Conservation (phyloP, 1,284 basidiomycete species). For the Pseudozyma pruni region DNA sequence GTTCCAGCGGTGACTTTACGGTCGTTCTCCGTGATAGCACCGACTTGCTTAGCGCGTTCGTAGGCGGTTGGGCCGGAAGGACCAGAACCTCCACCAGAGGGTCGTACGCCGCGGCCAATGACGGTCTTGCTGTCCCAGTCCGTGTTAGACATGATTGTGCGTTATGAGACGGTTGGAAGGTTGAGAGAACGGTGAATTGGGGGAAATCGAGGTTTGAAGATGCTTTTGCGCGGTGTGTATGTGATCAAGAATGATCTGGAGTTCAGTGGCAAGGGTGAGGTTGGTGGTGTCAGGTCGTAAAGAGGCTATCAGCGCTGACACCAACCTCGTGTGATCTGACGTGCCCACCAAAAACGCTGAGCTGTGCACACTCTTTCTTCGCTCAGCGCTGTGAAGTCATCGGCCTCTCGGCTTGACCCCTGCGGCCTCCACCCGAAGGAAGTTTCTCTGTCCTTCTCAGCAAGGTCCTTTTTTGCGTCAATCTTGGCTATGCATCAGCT, state of each 20-base stretch:
- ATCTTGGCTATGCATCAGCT: background rate
- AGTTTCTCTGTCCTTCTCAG: background rate
- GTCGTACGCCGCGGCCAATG: slow-evolving; percentile 78
- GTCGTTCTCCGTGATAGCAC: slow-evolving; percentile 70
- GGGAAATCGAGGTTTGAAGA: background rate
- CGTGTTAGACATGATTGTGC: slow-evolving; percentile 47
- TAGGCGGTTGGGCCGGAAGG: slow-evolving; percentile 71
- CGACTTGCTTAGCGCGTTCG: slow-evolving; percentile 69
- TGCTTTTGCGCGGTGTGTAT: too few species aligned
- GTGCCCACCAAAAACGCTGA: background rate
- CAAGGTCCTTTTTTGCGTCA: slow-evolving; percentile 5
- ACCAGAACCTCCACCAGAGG: slow-evolving; percentile 69
- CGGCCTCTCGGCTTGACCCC: background rate
- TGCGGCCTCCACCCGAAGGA: slow-evolving; percentile 4
- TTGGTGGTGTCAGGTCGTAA: too few species aligned
- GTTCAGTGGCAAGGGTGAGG: too few species aligned
- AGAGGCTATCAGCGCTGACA: background rate
- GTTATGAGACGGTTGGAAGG: too few species aligned
- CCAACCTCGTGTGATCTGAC: background rate
- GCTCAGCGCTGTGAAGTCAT: slow-evolving; percentile 4
- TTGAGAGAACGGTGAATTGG: background rate
- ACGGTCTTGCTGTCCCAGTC: slow-evolving; percentile 70
- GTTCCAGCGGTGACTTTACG: slow-evolving; percentile 67
- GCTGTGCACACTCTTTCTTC: background rate
- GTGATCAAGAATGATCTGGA: too few species aligned